These are phyloP conservation scores for Candida michaelii DNA, from an alignment of 805 yeast species.

Conservation along the genomic window DNA sequence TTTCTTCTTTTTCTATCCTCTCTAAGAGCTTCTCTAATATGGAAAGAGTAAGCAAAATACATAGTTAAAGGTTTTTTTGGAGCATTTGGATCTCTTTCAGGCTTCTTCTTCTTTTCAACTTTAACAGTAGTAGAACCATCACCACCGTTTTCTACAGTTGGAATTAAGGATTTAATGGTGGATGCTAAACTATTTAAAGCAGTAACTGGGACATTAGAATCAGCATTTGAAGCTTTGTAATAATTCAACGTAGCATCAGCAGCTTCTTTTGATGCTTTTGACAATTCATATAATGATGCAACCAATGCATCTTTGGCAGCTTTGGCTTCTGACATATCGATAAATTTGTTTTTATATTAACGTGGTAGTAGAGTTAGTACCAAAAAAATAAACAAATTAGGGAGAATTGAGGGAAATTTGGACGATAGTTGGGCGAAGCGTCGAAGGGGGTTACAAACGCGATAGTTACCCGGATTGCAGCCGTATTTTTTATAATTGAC, in stretches of 20 bases:
- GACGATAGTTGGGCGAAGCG: slow-evolving; percentile 3
- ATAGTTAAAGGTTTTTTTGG: slow-evolving; percentile 94
- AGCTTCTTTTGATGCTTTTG: slow-evolving; percentile 84
- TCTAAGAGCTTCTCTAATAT: slow-evolving; percentile 67
- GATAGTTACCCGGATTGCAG: background rate
- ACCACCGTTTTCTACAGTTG: slow-evolving; percentile 26
- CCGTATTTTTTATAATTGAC: no score
- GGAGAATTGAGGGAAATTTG: slow-evolving; percentile 8
- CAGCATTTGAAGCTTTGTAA: slow-evolving; percentile 11
- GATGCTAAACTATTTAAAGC: slow-evolving; percentile 33
- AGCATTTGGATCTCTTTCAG: slow-evolving; percentile 78
- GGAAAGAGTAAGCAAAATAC: slow-evolving; percentile 74
- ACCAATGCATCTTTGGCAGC: slow-evolving; percentile 41
- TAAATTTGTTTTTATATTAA: background rate
- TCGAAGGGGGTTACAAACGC: background rate
- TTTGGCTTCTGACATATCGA: slow-evolving; percentile 14
- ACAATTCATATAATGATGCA: slow-evolving; percentile 75
- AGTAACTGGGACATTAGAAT: slow-evolving; percentile 10
- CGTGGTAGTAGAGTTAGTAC: slow-evolving; percentile 1
- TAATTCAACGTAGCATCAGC: slow-evolving; percentile 67
- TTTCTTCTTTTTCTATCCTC: slow-evolving; percentile 62
- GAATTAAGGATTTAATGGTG: slow-evolving; percentile 27
- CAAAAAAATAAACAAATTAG: slow-evolving; percentile 3
- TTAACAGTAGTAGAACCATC: slow-evolving; percentile 11
- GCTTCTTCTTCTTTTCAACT: slow-evolving; percentile 42